These are phyloP conservation scores for Neonothopanus nambi DNA, from an alignment of 1,284 basidiomycete species.

Conservation along the genomic window DNA sequence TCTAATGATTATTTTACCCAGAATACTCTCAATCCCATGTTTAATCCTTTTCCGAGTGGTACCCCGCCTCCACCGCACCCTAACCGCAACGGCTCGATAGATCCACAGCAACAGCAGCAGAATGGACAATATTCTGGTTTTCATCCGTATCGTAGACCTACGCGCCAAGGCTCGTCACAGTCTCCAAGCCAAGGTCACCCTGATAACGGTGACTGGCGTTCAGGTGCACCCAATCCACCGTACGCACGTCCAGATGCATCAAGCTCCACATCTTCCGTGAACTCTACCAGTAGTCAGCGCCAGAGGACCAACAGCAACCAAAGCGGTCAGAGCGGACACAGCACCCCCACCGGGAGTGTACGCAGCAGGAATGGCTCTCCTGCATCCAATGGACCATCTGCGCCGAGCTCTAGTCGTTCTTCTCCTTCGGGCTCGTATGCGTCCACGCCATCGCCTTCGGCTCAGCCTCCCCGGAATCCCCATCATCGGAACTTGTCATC, in stretches of 20 bases:
- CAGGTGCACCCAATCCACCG: constrained; percentile 46
- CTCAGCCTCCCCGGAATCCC: constrained; percentile 25
- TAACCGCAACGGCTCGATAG: constrained; percentile 7
- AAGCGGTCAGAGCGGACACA: constrained; percentile 41
- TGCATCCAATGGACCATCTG: constrained; percentile 32
- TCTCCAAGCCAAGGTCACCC: constrained; percentile 33
- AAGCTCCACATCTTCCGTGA: constrained; percentile 71
- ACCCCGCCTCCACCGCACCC: constrained; percentile 60
- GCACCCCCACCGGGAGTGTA: constrained; percentile 33
- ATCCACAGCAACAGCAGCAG: constrained; percentile 43
- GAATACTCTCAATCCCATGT: constrained; percentile 49
- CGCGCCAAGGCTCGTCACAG: constrained; percentile 37
- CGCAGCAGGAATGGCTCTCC: constrained; percentile 34
- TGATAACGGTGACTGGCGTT: constrained; percentile 47
- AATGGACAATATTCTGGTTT: constrained; percentile 60
- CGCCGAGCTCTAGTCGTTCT: constrained; percentile 17
- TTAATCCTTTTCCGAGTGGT: constrained; percentile 66
- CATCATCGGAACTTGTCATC: constrained; percentile 48
- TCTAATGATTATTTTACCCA: constrained; percentile 56
- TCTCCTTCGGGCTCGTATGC: constrained; percentile 8
- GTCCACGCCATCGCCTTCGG: constrained; percentile 16
- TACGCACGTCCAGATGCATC: constrained; percentile 77
- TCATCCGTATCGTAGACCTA: constrained; percentile 79
- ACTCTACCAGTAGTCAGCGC: constrained; percentile 61
- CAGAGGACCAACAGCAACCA: constrained; percentile 67